Conservation (phyloP, 768 basidiomycete genomes). For the Termitomyces sp. region DNA sequence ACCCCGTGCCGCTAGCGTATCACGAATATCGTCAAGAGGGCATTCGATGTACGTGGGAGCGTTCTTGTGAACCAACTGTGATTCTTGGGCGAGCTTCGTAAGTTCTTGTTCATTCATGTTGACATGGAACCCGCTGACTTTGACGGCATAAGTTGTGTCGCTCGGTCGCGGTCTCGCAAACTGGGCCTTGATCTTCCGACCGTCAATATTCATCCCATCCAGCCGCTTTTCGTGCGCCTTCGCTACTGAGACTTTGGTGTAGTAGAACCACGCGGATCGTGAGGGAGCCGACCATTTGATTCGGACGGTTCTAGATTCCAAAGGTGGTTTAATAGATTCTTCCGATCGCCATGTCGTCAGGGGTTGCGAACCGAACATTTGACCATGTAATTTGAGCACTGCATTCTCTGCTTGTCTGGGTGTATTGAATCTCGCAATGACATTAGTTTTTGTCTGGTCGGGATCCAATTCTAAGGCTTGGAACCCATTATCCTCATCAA, state of each 20-base stretch:
- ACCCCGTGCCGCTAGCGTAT: slow-evolving; percentile 31
- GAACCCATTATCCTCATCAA: slow-evolving; percentile 26
- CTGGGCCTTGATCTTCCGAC: slow-evolving; percentile 34
- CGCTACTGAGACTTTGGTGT: slow-evolving; percentile 37
- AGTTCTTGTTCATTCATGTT: slow-evolving; percentile 28
- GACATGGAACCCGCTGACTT: slow-evolving; percentile 41
- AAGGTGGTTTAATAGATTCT: slow-evolving; percentile 7
- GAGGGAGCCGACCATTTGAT: slow-evolving; percentile 44
- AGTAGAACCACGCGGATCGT: slow-evolving; percentile 44
- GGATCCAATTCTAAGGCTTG: slow-evolving; percentile 18
- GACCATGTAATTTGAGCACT: slow-evolving; percentile 28
- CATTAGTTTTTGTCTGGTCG: slow-evolving; percentile 16
- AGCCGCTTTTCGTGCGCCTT: slow-evolving; percentile 38
- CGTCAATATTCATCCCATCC: slow-evolving; percentile 33
- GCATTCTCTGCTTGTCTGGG: slow-evolving; percentile 28
- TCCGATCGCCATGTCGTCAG: slow-evolving; percentile 26
- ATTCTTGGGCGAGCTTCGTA: slow-evolving; percentile 26
- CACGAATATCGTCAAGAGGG: slow-evolving; percentile 29
- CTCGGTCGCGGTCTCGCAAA: slow-evolving; percentile 31
- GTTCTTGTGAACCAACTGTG: slow-evolving; percentile 25
- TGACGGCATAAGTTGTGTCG: slow-evolving; percentile 39
- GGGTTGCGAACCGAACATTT: slow-evolving; percentile 17
- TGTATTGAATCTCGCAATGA: slow-evolving; percentile 26
- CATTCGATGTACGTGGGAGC: slow-evolving; percentile 31
- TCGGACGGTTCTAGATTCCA: slow-evolving; percentile 29